Percentiles rank a stretch among this genome's conserved stretches.
Evolutionary conservation across 129 eudicot genomes (phyloP).

Genomic region (Pseudognaphalium luteoalbum): DNA sequence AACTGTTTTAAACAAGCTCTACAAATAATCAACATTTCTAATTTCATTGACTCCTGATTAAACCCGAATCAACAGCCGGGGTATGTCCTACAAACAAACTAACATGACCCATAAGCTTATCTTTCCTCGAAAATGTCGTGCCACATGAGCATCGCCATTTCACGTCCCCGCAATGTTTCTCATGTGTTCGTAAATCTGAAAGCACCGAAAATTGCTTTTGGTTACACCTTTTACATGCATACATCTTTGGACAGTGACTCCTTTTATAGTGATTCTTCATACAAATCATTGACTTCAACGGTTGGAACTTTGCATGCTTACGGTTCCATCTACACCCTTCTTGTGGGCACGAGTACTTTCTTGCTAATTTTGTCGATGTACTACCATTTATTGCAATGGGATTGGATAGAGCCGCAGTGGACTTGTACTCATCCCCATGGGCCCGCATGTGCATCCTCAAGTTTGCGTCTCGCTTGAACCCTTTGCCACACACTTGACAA

Average conservation of each 20-base stretch:
- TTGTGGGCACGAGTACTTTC: conserved; percentile 85
- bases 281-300: conserved; percentile 85
- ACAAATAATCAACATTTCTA: conserved; percentile 7
- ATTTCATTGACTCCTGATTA: conserved; percentile 4
- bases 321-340: conserved; percentile 88
- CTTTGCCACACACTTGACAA: conserved; percentile 87
- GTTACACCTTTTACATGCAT: conserved; percentile 70
- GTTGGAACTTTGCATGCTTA: conserved; percentile 75
- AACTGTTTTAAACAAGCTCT: not conserved
- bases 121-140: conserved; percentile 89
- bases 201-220: conserved; percentile 74
- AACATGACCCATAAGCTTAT: conserved; percentile 89
- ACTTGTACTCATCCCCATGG: conserved; percentile 92
- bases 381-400: conserved; percentile 26
- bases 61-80: conserved; percentile 34
- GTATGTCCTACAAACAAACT: conserved; percentile 73
- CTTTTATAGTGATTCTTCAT: conserved; percentile 95
- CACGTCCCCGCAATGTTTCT: conserved; percentile 91
- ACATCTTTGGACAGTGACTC: conserved; percentile 95
- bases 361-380: not conserved
- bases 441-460: conserved; percentile 98
- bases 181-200: conserved; percentile 85
- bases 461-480: conserved; percentile 94
- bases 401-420: conserved; percentile 62
- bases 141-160: conserved; percentile 96